Evolutionary conservation across 2,329 filamentous ascomycete species (phyloP).

Genomic region (Colletotrichum gloeosporioides): DNA sequence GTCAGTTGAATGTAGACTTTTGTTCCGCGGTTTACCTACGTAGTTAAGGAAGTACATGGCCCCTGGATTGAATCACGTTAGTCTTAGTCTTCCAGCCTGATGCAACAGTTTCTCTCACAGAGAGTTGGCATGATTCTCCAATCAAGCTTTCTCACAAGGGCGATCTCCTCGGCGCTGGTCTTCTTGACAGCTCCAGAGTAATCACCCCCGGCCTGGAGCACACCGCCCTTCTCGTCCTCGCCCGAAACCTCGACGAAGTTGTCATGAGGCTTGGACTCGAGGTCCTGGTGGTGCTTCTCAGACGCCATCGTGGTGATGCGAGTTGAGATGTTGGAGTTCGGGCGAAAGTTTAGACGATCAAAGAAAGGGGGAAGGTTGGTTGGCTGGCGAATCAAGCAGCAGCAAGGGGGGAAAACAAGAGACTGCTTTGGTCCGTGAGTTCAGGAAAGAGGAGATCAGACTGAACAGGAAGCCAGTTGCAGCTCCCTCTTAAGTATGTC

Average conservation of each 20-base stretch:
- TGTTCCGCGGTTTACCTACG: slow-evolving; percentile 21
- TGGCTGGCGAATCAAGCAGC: neutral
- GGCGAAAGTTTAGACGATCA: neutral
- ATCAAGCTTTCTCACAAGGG: slow-evolving; percentile 41
- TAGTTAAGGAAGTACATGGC: slow-evolving; percentile 46
- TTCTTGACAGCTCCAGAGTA: slow-evolving; percentile 40
- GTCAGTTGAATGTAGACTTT: neutral
- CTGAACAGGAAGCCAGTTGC: neutral
- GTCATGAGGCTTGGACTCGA: slow-evolving; percentile 29
- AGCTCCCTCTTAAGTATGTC: neutral
- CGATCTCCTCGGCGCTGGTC: slow-evolving; percentile 36
- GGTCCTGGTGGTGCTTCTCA: slow-evolving; percentile 14
- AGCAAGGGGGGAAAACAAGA: neutral
- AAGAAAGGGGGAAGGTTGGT: neutral
- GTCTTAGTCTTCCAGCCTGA: neutral
- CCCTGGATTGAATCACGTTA: neutral
- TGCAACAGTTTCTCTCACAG: slow-evolving; percentile 24
- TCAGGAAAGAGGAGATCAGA: neutral
- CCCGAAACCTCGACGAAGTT: slow-evolving; percentile 27
- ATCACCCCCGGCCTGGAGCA: slow-evolving; percentile 29
- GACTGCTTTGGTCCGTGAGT: neutral
- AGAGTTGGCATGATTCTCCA: slow-evolving; percentile 44
- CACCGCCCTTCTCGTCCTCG: slow-evolving; percentile 25
- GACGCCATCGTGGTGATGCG: neutral
- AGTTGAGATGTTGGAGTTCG: neutral